A percentile compares a stretch with the other conserved stretches of the same genome.
phyloP scores from a whole-genome alignment of 768 basidiomycete genomes.

The Naganishia friedmannii region DNA sequence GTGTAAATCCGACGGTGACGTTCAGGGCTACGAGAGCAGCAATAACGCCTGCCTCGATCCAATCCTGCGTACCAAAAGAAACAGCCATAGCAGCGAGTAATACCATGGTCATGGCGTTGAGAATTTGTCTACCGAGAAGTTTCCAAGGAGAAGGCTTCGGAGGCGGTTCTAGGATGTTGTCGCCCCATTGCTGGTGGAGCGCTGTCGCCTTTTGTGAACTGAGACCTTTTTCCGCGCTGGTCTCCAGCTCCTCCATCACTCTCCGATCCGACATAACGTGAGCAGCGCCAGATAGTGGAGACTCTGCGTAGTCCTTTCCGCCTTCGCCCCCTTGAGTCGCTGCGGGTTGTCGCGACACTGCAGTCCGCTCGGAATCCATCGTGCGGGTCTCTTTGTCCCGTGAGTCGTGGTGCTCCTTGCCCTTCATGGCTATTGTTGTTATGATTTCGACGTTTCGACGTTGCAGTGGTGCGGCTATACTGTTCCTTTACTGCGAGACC shows the following conservation, averaged over 20 bases:
- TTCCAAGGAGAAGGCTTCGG: slow-evolving; percentile 30
- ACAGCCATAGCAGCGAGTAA: slow-evolving; percentile 55
- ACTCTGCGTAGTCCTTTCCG: slow-evolving; percentile 3
- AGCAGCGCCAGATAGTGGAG: slow-evolving; percentile 12
- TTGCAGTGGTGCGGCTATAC: not conserved
- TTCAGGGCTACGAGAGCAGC: slow-evolving; percentile 51
- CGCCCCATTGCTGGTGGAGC: slow-evolving; percentile 22
- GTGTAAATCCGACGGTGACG: slow-evolving; percentile 48
- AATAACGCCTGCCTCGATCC: slow-evolving; percentile 58
- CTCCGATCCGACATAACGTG: slow-evolving; percentile 26
- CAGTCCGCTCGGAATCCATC: slow-evolving; percentile 13
- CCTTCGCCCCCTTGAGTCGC: not conserved
- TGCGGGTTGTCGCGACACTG: not conserved
- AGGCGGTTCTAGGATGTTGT: slow-evolving; percentile 29
- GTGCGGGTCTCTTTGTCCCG: slow-evolving; percentile 15
- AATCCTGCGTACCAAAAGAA: slow-evolving; percentile 61
- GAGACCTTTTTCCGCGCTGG: slow-evolving; percentile 22
- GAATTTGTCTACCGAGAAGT: slow-evolving; percentile 28
- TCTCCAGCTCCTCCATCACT: slow-evolving; percentile 24
- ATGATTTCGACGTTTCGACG: not conserved
- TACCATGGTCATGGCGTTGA: slow-evolving; percentile 34
- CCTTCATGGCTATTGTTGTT: not conserved
- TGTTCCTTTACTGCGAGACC: not conserved
- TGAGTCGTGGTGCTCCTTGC: slow-evolving; percentile 8
- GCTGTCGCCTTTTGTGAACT: slow-evolving; percentile 17